Conservation (phyloP, 495 filamentous ascomycete species). For the Neurospora pannonica region DNA sequence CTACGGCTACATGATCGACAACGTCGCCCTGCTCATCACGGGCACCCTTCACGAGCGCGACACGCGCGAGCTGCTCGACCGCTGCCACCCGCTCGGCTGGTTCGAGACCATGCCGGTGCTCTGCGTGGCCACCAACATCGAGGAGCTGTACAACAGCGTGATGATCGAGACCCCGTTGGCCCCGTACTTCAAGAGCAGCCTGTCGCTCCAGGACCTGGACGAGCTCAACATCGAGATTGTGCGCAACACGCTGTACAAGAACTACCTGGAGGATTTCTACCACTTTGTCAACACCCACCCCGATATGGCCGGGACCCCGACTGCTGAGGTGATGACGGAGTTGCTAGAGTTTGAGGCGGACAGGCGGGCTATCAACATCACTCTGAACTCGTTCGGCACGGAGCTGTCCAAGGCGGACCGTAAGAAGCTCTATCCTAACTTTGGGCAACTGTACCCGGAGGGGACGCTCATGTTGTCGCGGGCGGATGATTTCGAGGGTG, state of each 20-base stretch:
- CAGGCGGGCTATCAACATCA: constrained; percentile 96
- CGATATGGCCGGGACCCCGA: constrained; percentile 78
- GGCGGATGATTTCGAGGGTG: constrained; percentile 90
- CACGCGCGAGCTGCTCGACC: constrained; percentile 87
- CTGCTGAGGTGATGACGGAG: constrained; percentile 87
- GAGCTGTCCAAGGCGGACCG: constrained; percentile 90
- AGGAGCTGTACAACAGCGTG: constrained; percentile 97
- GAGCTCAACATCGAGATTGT: constrained; percentile 99
- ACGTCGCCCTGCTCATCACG: constrained; percentile 95
- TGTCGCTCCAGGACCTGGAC: constrained; percentile 92
- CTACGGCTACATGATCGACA: constrained; percentile 99
- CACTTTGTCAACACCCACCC: constrained; percentile 78
- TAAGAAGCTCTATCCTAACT: constrained; percentile 90
- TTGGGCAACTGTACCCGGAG: constrained; percentile 86
- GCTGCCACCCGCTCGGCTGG: constrained; percentile 96
- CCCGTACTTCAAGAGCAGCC: constrained; percentile 90
- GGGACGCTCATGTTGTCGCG: constrained; percentile 91
- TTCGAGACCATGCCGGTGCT: constrained; percentile 98
- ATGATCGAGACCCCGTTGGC: constrained; percentile 93
- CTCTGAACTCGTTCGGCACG: constrained; percentile 95
- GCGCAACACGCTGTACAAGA: constrained; percentile 97
- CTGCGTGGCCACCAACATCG: constrained; percentile 94
- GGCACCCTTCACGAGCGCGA: constrained; percentile 96
- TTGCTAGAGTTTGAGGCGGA: constrained; percentile 96
- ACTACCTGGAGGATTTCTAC: constrained; percentile 97